Conservation (phyloP, 805 yeast species). For the Saccharomycopsis olivae region DNA sequence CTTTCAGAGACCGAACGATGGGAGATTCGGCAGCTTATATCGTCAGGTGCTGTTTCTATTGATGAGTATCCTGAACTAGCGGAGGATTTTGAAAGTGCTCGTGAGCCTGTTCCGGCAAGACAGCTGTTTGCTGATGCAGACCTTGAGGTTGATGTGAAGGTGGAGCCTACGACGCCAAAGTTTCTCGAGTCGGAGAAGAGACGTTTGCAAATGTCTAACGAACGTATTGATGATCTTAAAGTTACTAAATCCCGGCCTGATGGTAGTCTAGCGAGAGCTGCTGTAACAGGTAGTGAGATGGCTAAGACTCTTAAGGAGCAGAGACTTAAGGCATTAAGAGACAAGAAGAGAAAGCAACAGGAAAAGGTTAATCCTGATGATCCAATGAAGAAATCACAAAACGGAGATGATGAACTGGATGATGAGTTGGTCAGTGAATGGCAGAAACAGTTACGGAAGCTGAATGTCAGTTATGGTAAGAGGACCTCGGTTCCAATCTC, state of each 20-base stretch:
- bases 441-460: slow-evolving; percentile 10
- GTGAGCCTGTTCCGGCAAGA: slow-evolving; percentile 15
- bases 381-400: slow-evolving; percentile 4
- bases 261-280: slow-evolving; percentile 69
- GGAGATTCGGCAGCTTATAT: slow-evolving; percentile 77
- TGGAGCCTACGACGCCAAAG: slow-evolving; percentile 57
- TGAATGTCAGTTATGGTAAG: slow-evolving; percentile 19
- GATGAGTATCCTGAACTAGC: slow-evolving; percentile 59
- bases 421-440: slow-evolving; percentile 13
- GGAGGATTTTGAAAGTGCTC: slow-evolving; percentile 23
- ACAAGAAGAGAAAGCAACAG: slow-evolving; percentile 25
- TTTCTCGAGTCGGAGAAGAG: slow-evolving; percentile 33
- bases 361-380: slow-evolving; percentile 24
- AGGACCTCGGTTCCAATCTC: slow-evolving; percentile 30
- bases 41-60: slow-evolving; percentile 63
- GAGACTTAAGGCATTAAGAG: slow-evolving; percentile 39
- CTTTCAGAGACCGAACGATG: too few species aligned
- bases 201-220: slow-evolving; percentile 22
- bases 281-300: slow-evolving; percentile 59
- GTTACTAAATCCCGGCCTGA: slow-evolving; percentile 66
- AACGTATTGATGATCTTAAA: slow-evolving; percentile 38
- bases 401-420: slow-evolving; percentile 17
- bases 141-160: slow-evolving; percentile 61
- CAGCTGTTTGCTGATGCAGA: slow-evolving; percentile 28
- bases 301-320: slow-evolving; percentile 57